Percentiles rank a stretch among this genome's conserved stretches.
These are phyloP conservation scores for Leucosporidium creatinivorum DNA, from an alignment of 768 basidiomycete species.

Conservation along the genomic window DNA sequence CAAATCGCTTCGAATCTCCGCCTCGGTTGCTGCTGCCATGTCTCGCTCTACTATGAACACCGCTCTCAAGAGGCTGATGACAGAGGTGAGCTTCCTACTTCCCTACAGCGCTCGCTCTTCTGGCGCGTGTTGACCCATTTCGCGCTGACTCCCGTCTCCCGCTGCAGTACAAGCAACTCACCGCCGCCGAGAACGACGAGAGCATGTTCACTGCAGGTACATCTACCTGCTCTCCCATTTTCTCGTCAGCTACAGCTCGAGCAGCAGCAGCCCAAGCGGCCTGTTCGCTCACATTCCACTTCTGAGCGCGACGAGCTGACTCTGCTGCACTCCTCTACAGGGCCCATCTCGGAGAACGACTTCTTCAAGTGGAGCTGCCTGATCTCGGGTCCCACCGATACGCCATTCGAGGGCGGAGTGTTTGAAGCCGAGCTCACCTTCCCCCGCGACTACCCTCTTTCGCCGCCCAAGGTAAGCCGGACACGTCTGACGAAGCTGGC, in stretches of 20 bases:
- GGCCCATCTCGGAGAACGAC: constrained; percentile 56
- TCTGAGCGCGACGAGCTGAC: neutral
- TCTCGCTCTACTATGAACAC: constrained; percentile 43
- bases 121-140: neutral
- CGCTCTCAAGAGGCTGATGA: constrained; percentile 80
- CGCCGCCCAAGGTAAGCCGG: constrained; percentile 72
- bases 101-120: neutral
- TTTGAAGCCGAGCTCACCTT: constrained; percentile 89
- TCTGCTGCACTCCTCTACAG: constrained; percentile 1
- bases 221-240: constrained; percentile 40
- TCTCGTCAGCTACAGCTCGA: neutral
- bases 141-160: neutral
- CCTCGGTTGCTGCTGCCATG: neutral
- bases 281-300: neutral
- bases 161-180: constrained; percentile 43
- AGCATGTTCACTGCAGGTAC: constrained; percentile 88
- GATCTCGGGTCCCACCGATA: constrained; percentile 85
- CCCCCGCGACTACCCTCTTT: constrained; percentile 76
- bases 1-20: too few species aligned
- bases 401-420: constrained; percentile 69
- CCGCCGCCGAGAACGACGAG: constrained; percentile 47
- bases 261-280: neutral
- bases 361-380: constrained; percentile 99
- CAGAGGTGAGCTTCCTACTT: constrained; percentile 47
- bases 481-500: too few species aligned